phyloP scores from a whole-genome alignment of 306 rosid species.

The Hippophae tibetana region DNA sequence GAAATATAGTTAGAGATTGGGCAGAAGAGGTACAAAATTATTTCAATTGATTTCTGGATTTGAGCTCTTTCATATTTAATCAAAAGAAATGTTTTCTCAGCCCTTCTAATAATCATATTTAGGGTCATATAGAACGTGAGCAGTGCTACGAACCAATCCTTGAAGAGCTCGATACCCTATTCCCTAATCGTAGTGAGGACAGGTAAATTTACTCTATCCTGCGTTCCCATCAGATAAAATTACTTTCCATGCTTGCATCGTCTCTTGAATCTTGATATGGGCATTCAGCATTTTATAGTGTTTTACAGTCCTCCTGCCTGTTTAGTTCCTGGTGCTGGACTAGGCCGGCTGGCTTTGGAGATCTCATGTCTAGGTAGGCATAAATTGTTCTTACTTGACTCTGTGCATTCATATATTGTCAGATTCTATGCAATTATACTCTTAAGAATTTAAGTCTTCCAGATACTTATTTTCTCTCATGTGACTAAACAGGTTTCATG shows the following conservation, averaged over 20 bases:
- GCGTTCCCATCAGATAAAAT: constrained; percentile 3
- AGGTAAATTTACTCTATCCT: constrained; percentile 32
- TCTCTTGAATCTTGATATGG: not conserved
- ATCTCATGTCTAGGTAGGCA: constrained; percentile 74
- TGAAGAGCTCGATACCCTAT: constrained; percentile 65
- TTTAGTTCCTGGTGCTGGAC: constrained; percentile 99
- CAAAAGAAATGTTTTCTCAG: constrained; percentile 5
- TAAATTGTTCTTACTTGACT: too few species aligned
- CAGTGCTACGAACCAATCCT: constrained; percentile 94
- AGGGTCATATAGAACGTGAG: constrained; percentile 94
- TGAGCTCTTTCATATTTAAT: constrained; percentile 6
- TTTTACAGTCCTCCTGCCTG: constrained; percentile 83
- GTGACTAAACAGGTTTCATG: constrained; percentile 61
- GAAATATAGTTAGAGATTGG: constrained; percentile 97
- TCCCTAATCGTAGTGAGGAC: constrained; percentile 53
- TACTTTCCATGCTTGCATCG: constrained; percentile 14
- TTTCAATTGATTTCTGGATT: constrained; percentile 4
- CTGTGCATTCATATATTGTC: not conserved
- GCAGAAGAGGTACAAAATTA: constrained; percentile 60
- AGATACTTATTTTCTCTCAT: constrained; percentile 14
- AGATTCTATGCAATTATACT: constrained; percentile 5
- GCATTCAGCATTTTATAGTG: constrained; percentile 5
- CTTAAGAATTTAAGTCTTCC: constrained; percentile 4
- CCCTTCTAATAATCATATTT: constrained; percentile 12
- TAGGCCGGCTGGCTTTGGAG: constrained; percentile 91